Percentiles rank a stretch among this genome's conserved stretches.
Evolutionary conservation across 352 stramenopile genomes (phyloP).

Genomic region (Blastocystis sp.): DNA sequence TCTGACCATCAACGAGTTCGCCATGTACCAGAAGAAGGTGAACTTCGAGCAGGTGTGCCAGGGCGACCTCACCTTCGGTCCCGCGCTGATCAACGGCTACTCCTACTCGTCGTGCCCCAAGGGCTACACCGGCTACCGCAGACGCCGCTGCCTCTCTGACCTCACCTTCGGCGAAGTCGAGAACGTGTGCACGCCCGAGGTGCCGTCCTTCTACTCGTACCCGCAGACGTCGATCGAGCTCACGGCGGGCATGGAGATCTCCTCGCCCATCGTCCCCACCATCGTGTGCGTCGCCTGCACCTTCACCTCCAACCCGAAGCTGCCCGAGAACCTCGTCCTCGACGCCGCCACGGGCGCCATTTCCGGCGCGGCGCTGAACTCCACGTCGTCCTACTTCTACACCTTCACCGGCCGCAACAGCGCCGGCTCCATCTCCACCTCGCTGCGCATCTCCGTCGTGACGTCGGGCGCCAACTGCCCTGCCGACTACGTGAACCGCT

Average conservation of each 20-base stretch:
- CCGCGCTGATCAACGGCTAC: conserved; percentile 43
- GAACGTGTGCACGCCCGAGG: conserved; percentile 65
- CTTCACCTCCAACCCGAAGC: conserved; percentile 33
- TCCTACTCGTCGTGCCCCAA: conserved; percentile 41
- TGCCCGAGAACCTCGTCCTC: conserved; percentile 40
- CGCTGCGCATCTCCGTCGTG: conserved; percentile 52
- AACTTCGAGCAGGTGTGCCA: conserved; percentile 26
- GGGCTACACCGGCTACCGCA: conserved; percentile 57
- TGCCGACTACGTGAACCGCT: conserved; percentile 11
- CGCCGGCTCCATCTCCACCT: conserved; percentile 64
- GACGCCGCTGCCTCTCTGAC: conserved; percentile 25
- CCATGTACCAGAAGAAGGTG: conserved; percentile 10
- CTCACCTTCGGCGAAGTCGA: conserved; percentile 15
- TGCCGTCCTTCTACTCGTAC: conserved; percentile 52
- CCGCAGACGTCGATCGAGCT: conserved; percentile 50
- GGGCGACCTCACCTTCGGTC: conserved; percentile 33
- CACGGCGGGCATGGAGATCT: conserved; percentile 58
- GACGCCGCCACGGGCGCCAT: conserved; percentile 38
- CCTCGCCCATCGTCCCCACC: conserved; percentile 36
- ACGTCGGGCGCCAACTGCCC: conserved; percentile 34
- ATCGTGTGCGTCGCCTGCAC: conserved; percentile 35
- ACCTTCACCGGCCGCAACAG: conserved; percentile 70
- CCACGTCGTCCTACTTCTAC: conserved; percentile 49
- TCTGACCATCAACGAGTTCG: conserved; percentile 55
- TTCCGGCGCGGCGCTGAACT: conserved; percentile 31